phyloP scores from a whole-genome alignment of 306 rosid genomes.

The Vigna mungo region DNA sequence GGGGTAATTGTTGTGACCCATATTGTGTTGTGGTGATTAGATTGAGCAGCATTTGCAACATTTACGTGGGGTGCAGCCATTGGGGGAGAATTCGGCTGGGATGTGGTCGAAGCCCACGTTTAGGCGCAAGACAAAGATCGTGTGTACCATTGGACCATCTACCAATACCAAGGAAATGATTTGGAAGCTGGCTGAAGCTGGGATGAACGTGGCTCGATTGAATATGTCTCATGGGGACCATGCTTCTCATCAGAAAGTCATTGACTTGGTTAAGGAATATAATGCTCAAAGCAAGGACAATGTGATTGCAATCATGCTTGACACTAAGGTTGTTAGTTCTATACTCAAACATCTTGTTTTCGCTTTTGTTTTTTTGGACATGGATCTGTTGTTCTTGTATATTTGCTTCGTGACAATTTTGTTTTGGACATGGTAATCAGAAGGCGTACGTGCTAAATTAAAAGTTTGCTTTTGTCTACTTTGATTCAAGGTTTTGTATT shows the following conservation, averaged over 20 bases:
- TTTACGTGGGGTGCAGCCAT: slow-evolving; percentile 58
- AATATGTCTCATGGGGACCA: slow-evolving; percentile 98
- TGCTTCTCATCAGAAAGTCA: slow-evolving; percentile 89
- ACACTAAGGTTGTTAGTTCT: slow-evolving; percentile 66
- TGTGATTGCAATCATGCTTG: slow-evolving; percentile 88
- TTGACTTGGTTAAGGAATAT: slow-evolving; percentile 91
- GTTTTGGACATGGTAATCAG: neutral
- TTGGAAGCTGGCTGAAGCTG: slow-evolving; percentile 94
- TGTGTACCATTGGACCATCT: slow-evolving; percentile 93
- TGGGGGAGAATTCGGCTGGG: slow-evolving; percentile 58
- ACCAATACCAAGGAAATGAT: slow-evolving; percentile 89
- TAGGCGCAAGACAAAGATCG: slow-evolving; percentile 90
- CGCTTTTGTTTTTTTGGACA: neutral
- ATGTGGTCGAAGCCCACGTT: slow-evolving; percentile 86
- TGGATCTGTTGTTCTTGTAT: neutral
- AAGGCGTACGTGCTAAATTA: neutral
- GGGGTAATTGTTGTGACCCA: slow-evolving; percentile 33
- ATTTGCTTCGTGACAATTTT: neutral
- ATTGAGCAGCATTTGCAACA: slow-evolving; percentile 64
- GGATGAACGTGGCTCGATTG: slow-evolving; percentile 91
- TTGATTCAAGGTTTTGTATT: slow-evolving; percentile 1
- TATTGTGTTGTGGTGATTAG: slow-evolving; percentile 49
- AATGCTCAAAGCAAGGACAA: slow-evolving; percentile 76
- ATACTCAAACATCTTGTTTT: neutral
- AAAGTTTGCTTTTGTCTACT: neutral